Evolutionary conservation across 2,329 filamentous ascomycete species (phyloP), one percentile per base, ranked within the genome.

Genomic region (Capronia epimyces): DNA sequence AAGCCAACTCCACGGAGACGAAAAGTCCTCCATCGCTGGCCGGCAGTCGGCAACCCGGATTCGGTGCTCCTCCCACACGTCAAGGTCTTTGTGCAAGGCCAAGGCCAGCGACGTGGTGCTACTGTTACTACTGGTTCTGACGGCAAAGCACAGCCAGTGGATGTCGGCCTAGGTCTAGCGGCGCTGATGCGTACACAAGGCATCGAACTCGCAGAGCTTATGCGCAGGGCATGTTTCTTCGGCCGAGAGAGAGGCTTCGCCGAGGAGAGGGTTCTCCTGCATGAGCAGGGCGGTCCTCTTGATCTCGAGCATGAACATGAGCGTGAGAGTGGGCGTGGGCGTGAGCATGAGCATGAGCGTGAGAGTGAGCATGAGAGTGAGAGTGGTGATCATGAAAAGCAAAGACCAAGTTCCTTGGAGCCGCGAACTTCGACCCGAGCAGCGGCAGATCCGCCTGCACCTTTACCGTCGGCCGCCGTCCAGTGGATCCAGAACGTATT

Each of bases 171-270:
- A 6, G 53, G 57, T 22, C 47, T 56, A 13, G 36, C 51, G n/a
- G 48, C 64, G 0, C 62, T 73, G 9, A 60, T 72, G 39, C 63
- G 60, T 1, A 58, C 55, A 0, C 71, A 74, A 55, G 66, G 65
- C 4, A 58, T 61, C 20, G 70, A 74, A 46, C 68, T 74, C 65
- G 67, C 67, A 1, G 65, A 68, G 32, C 55, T 67, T 8, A 67
- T 74, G 69, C 68, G 64, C 3, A 59, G 65, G 24, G 70, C 70
- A 2, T 74, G 71, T 56, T 73, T 74, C 52, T 71, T 66, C 63
- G 70, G 69, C 0, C 62, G 66, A 4, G 69, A 71, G 52, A 69
- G 66, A 40, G 66, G 68, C 0, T 63, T 68, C 49, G 68, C 62
- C 1, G 66, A 72, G 55, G 58, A 65, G 16, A 65, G 62, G 27